Evolutionary conservation across 2,329 filamentous ascomycete genomes (phyloP).

Genomic region (Cryoendolithus antarcticus): DNA sequence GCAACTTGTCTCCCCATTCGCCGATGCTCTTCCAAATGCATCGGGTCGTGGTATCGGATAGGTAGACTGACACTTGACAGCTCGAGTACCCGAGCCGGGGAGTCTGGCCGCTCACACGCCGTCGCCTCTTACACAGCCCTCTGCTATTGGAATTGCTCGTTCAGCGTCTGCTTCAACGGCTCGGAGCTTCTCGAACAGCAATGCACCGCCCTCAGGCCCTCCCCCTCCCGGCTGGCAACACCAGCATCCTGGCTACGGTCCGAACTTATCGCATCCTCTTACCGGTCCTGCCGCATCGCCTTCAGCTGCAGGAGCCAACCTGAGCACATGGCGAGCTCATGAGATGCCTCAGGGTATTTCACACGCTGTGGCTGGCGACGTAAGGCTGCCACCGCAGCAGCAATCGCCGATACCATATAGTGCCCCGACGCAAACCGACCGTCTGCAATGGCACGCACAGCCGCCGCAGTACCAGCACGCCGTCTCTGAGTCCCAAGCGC

Average conservation of each 20-base stretch:
- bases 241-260: slow-evolving; percentile 4
- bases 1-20: not conserved
- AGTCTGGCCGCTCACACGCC: slow-evolving; percentile 13
- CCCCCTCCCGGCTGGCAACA: slow-evolving; percentile 18
- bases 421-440: slow-evolving; percentile 8
- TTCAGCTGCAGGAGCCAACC: slow-evolving; percentile 8
- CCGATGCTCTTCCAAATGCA: not conserved
- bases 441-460: slow-evolving; percentile 12
- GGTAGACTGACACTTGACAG: slow-evolving; percentile 6
- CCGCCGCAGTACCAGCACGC: slow-evolving; percentile 14
- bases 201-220: slow-evolving; percentile 12
- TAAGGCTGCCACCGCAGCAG: slow-evolving; percentile 8
- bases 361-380: not conserved
- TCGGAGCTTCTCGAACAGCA: slow-evolving; percentile 15
- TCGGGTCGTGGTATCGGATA: not conserved
- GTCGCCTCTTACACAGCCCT: slow-evolving; percentile 12
- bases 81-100: slow-evolving; percentile 10
- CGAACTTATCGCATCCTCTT: slow-evolving; percentile 3
- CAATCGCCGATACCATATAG: slow-evolving; percentile 6
- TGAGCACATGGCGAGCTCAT: slow-evolving; percentile 20
- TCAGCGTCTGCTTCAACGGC: slow-evolving; percentile 16
- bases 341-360: slow-evolving; percentile 12
- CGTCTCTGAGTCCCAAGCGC: slow-evolving; percentile 12
- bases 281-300: slow-evolving; percentile 9
- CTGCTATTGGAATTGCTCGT: slow-evolving; percentile 14